phyloP scores from a whole-genome alignment of 164 flowering plant genomes.

The Stephania yunnanensis region DNA sequence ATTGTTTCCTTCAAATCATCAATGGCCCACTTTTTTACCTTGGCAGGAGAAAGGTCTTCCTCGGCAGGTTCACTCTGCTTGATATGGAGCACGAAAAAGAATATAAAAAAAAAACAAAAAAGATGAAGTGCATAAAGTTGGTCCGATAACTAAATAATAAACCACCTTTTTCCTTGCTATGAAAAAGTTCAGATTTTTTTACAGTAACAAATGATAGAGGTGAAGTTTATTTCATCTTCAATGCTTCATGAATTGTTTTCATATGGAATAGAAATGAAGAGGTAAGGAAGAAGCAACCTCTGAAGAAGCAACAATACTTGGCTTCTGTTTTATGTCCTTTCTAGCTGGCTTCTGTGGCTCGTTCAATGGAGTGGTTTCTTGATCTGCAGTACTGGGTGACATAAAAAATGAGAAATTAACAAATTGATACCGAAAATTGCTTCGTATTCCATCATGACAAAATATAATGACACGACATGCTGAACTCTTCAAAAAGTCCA shows the following conservation, averaged over 20 bases:
- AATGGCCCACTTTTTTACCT: too few relatives aligned
- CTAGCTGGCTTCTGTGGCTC: too few relatives aligned
- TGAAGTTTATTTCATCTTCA: background rate
- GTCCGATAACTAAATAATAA: background rate
- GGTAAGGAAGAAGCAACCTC: conserved; percentile 29
- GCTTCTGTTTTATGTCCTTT: conserved; percentile 25
- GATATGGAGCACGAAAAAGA: conserved; percentile 10
- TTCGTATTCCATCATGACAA: too few relatives aligned
- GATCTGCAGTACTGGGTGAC: too few relatives aligned
- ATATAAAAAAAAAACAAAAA: too few relatives aligned
- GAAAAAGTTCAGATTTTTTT: background rate
- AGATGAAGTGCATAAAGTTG: background rate
- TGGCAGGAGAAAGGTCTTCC: conserved; percentile 40
- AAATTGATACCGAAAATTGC: too few relatives aligned
- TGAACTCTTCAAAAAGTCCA: too few relatives aligned
- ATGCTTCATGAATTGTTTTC: background rate
- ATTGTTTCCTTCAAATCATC: too few relatives aligned
- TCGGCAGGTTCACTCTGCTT: conserved; percentile 30
- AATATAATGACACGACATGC: too few relatives aligned
- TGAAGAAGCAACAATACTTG: conserved; percentile 25
- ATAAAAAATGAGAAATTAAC: too few relatives aligned
- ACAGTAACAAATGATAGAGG: background rate
- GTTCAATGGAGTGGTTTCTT: too few relatives aligned
- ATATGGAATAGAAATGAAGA: background rate
- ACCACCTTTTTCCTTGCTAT: background rate